phyloP scores from a whole-genome alignment of 1,284 basidiomycete species.

The Waitea zeae region DNA sequence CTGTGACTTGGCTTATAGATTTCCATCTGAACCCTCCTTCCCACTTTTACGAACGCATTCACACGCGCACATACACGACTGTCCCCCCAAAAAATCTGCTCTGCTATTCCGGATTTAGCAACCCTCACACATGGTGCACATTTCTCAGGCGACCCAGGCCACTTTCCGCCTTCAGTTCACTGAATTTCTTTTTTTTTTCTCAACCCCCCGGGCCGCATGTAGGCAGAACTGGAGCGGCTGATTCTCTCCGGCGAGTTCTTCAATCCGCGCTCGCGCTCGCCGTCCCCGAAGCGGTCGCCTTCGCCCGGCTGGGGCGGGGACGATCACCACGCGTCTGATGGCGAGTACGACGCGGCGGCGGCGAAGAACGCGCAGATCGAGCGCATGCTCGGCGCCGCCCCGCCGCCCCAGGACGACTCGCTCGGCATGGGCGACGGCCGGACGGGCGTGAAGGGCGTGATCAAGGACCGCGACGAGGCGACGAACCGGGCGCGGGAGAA shows the following conservation, averaged over 20 bases:
- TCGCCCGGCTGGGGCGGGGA: slow-evolving; percentile 15
- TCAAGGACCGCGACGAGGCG: slow-evolving; percentile 59
- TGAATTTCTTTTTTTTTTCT: no score
- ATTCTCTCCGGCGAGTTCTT: slow-evolving; percentile 66
- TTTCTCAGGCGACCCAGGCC: no score
- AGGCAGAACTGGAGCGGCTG: not conserved
- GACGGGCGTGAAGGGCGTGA: slow-evolving; percentile 73
- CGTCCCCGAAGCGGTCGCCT: slow-evolving; percentile 35
- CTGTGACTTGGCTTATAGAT: no score
- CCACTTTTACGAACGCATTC: no score
- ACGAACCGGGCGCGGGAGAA: slow-evolving; percentile 30
- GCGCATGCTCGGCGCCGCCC: slow-evolving; percentile 9
- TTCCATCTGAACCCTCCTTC: no score
- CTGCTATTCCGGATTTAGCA: no score
- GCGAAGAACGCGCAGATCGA: slow-evolving; percentile 14
- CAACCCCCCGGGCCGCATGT: no score
- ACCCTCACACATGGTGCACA: no score
- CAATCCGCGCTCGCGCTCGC: slow-evolving; percentile 22
- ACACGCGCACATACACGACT: no score
- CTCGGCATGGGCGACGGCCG: slow-evolving; percentile 75
- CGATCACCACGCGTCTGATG: slow-evolving; percentile 14
- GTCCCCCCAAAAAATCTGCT: no score
- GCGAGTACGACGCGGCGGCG: slow-evolving; percentile 21
- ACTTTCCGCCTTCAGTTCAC: no score
- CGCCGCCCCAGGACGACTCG: slow-evolving; percentile 17